Conservation (phyloP, 1,284 basidiomycete species). For the Moesziomyces globuligerus region DNA sequence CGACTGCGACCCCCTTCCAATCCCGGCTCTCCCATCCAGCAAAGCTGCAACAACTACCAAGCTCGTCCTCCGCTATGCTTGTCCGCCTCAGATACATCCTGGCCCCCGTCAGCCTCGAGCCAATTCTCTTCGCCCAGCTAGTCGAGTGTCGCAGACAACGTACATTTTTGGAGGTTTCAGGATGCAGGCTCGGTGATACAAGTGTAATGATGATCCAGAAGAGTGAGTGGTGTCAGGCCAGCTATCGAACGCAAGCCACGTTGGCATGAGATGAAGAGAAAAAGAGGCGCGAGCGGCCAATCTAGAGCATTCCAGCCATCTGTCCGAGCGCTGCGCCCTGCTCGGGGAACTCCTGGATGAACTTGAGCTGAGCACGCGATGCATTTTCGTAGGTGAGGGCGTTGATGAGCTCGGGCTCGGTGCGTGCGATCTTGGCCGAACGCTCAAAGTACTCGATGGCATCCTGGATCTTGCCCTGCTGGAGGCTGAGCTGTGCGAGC, state of each 20-base stretch:
- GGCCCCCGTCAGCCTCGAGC: no score
- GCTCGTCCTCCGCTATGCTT: no score
- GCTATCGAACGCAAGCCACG: neutral
- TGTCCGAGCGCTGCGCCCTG: constrained; percentile 59
- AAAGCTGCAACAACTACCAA: no score
- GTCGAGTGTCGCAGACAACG: neutral
- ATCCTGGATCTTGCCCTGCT: constrained; percentile 87
- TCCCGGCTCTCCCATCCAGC: no score
- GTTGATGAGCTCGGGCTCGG: constrained; percentile 87
- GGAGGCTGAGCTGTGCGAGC: constrained; percentile 89
- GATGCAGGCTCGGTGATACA: no score
- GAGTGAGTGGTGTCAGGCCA: neutral
- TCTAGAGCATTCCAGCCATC: constrained; percentile 57
- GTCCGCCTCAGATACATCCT: no score
- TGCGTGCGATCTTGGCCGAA: constrained; percentile 86
- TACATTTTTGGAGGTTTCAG: neutral
- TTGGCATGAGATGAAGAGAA: neutral
- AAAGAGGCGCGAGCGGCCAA: no score
- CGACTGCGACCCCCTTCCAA: no score
- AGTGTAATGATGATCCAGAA: neutral
- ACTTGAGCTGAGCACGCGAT: constrained; percentile 59
- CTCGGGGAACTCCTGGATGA: constrained; percentile 64
- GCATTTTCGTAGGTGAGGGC: constrained; percentile 85
- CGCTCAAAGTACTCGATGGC: constrained; percentile 88
- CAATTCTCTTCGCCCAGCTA: no score